Percentiles rank a stretch among this genome's conserved stretches.
These are phyloP conservation scores for Pueraria montana DNA, from an alignment of 306 rosid genomes.

Conservation along the genomic window DNA sequence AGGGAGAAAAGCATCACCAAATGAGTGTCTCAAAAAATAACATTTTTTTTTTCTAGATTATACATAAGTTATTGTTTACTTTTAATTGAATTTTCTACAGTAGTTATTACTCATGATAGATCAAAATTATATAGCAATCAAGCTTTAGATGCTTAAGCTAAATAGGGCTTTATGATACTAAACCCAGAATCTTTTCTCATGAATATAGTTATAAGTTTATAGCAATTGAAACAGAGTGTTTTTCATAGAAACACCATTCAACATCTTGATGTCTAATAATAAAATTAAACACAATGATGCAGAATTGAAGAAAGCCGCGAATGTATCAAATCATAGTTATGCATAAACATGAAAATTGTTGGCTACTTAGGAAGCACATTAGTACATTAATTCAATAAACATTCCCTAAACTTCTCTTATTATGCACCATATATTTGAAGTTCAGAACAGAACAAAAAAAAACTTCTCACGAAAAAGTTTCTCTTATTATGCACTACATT, in stretches of 20 bases:
- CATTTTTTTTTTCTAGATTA: too few relatives aligned
- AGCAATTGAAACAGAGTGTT: conserved; percentile 28
- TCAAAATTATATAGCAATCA: background rate
- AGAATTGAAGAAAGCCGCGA: background rate
- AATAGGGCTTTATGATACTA: background rate
- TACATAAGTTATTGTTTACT: background rate
- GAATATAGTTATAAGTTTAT: background rate
- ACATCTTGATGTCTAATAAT: background rate
- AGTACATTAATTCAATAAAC: conserved; percentile 11
- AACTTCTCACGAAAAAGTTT: background rate
- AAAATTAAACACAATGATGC: background rate
- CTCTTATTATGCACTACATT: too few relatives aligned
- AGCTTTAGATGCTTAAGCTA: background rate
- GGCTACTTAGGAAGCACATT: background rate
- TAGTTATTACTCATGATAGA: background rate
- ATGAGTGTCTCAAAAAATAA: background rate
- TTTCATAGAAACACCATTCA: conserved; percentile 13
- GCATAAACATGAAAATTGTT: conserved; percentile 10
- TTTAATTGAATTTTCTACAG: background rate
- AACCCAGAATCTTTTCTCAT: background rate
- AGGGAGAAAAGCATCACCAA: background rate
- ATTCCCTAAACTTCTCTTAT: background rate
- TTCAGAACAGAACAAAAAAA: background rate
- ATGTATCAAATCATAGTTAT: background rate
- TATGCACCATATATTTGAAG: background rate